Conservation (phyloP, 1,284 basidiomycete species). For the Fomitopsis betulina region DNA sequence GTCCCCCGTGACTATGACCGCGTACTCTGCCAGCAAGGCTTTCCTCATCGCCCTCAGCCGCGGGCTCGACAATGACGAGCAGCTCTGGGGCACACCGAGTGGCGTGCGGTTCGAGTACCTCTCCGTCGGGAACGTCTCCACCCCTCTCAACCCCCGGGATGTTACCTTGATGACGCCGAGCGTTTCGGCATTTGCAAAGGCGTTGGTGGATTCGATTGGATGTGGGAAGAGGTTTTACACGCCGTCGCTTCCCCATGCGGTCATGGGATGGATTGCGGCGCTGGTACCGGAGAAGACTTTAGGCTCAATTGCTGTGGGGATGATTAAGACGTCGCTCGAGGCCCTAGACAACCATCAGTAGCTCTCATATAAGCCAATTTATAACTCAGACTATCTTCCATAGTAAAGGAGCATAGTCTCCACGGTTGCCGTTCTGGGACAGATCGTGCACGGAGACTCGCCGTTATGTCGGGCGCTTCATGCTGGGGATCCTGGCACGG, state of each 20-base stretch:
- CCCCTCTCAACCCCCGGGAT: constrained; percentile 8
- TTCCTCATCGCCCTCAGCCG: constrained; percentile 20
- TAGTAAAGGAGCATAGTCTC: too few species aligned
- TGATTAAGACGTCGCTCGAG: too few species aligned
- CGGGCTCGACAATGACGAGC: constrained; percentile 23
- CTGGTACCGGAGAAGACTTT: too few species aligned
- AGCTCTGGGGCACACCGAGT: constrained; percentile 12
- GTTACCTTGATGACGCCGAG: constrained; percentile 15
- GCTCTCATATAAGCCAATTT: too few species aligned
- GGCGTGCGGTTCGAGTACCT: constrained; percentile 22
- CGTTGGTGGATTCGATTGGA: constrained; percentile 8
- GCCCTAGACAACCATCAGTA: too few species aligned
- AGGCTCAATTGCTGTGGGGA: too few species aligned
- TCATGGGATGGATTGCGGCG: not conserved
- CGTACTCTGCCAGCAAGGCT: constrained; percentile 22
- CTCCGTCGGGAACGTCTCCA: constrained; percentile 17
- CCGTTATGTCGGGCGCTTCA: too few species aligned
- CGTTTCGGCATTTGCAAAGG: constrained; percentile 14
- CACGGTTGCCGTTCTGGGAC: too few species aligned
- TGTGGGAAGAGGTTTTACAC: not conserved
- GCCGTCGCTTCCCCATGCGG: not conserved
- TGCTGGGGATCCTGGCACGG: too few species aligned
- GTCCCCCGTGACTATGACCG: constrained; percentile 16
- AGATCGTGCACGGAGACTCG: too few species aligned
- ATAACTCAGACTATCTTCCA: too few species aligned